Base-by-base conservation (phyloP, 225 moss, liverwort and hornwort genomes). In the Neckera pumila region DNA sequence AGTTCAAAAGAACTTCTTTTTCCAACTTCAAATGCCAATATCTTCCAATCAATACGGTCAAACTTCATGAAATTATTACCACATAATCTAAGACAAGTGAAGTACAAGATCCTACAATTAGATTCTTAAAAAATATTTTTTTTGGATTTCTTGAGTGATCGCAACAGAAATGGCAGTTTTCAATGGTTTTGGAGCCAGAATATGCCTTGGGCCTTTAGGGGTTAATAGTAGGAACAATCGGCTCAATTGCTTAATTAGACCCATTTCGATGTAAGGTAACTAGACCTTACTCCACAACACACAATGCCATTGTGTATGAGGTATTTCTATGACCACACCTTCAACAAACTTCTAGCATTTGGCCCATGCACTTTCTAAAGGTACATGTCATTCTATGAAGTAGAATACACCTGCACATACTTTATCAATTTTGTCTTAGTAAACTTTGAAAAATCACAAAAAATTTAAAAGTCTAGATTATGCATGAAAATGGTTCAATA, bases 281-380 rank as follows among this genome's bases (percentile, higher is more conserved):
- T 66, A 66, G 36, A 18, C 34, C 36, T 34, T 31, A 16, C 6
- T 65, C 34, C 10, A 34, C 1, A 34, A 1, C 65, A 65, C 10
- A 7, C 0, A 0, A 65, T 65, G 34, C 5, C 8, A 20, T 0
- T 36, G 0, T 19, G 11, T 34, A 65, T 16, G 1, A 36, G 10
- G 19, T 36, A 66, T 66, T 66, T 20, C 3, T 11, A 36, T 36
- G 0, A 66, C 20, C 10, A 66, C 65, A 65, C 34, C 33, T 8
- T 33, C 18, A 65, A 18, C 10, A 65, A 66, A 66, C 66, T 18
- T 66, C 20, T 66, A 66, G 66, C 19, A 66, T 36, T 13, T 19
- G 11, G 36, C 11, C 36, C 65, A 3, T 66, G 36, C 6, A 66
- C 66, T 66, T 66, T 20, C 19, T 66, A 66, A 36, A n/a, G 6